phyloP scores from a whole-genome alignment of 169 alveolate species.

The Ichthyophthirius multifiliis region DNA sequence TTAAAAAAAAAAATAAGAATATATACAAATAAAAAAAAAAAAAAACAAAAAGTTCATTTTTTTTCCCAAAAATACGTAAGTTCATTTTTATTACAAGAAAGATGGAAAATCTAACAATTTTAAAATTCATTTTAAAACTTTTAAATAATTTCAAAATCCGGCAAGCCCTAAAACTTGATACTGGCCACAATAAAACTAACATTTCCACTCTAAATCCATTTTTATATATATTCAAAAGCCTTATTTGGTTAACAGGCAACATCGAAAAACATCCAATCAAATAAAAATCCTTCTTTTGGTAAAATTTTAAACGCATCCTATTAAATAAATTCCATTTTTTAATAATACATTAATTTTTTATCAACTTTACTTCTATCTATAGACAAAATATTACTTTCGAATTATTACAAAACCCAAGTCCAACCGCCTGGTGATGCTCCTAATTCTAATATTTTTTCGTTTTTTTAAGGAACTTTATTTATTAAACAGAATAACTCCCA shows the following conservation, averaged over 20 bases:
- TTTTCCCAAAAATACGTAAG: neutral
- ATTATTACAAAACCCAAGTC: neutral
- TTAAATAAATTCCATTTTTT: neutral
- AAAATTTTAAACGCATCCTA: neutral
- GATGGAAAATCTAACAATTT: conserved; percentile 1
- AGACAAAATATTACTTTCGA: neutral
- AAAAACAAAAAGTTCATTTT: too few relatives aligned
- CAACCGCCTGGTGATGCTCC: conserved; percentile 6
- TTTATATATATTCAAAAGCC: neutral
- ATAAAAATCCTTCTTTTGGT: neutral
- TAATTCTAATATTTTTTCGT: neutral
- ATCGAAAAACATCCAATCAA: neutral
- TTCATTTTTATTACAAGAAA: neutral
- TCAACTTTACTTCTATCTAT: neutral
- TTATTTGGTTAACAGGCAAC: neutral
- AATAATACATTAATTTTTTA: neutral
- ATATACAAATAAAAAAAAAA: too few relatives aligned
- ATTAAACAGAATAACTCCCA: neutral
- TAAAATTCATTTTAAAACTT: neutral
- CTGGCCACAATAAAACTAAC: neutral
- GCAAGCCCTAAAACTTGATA: neutral
- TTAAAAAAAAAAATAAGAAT: too few relatives aligned
- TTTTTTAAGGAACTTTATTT: neutral
- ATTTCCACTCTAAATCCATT: neutral
- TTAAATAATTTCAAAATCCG: neutral